phyloP scores from a whole-genome alignment of 495 filamentous ascomycete genomes.

The Physcia stellaris region DNA sequence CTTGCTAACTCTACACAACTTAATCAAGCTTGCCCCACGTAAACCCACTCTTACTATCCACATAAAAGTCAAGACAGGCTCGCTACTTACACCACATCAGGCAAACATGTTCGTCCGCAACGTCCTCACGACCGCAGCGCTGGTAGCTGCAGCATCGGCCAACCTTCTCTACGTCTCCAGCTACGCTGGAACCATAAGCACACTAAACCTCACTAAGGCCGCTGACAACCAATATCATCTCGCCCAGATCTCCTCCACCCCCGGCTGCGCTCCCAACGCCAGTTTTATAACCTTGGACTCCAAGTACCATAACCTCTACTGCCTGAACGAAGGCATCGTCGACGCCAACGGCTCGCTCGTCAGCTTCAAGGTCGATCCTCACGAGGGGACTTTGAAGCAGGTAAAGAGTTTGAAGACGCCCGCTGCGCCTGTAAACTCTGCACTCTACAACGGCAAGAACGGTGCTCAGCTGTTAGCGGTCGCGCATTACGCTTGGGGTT shows the following conservation, averaged over 20 bases:
- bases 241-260: constrained; percentile 23
- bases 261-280: constrained; percentile 39
- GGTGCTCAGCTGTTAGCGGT: constrained; percentile 26
- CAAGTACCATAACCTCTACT: constrained; percentile 38
- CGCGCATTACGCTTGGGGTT: constrained; percentile 24
- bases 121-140: too few species aligned
- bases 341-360: constrained; percentile 28
- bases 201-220: constrained; percentile 27
- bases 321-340: constrained; percentile 40
- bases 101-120: too few species aligned
- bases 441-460: constrained; percentile 21
- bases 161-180: constrained; percentile 44
- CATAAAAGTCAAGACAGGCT: too few species aligned
- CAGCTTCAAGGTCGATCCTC: constrained; percentile 20
- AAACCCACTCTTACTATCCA: too few species aligned
- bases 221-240: constrained; percentile 13
- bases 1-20: too few species aligned
- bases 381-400: constrained; percentile 16
- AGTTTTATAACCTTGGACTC: constrained; percentile 48
- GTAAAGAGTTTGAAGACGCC: constrained; percentile 17
- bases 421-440: constrained; percentile 27
- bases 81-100: too few species aligned
- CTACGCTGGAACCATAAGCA: constrained; percentile 45
- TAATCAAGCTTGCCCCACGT: too few species aligned
- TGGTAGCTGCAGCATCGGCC: constrained; percentile 18